Evolutionary conservation across 257 asterid species (phyloP).

Genomic region (Ajuga chamaepitys): DNA sequence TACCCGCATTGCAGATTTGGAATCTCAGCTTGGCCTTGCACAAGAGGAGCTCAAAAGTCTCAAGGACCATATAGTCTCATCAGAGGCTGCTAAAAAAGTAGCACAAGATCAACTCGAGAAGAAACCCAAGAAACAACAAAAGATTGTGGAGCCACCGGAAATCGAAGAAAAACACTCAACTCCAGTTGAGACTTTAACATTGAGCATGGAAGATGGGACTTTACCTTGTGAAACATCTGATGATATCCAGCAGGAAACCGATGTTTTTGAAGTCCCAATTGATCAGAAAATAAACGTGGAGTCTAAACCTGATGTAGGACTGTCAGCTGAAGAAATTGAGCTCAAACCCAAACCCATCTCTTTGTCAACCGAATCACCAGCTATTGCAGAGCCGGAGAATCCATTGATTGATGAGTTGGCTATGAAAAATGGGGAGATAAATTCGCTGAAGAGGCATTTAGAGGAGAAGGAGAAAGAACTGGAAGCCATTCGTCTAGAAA

Average conservation of each 20-base stretch:
- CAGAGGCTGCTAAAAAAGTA: constrained; percentile 46
- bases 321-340: constrained; percentile 30
- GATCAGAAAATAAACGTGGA: constrained; percentile 30
- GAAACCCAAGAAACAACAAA: constrained; percentile 46
- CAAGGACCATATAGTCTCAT: constrained; percentile 60
- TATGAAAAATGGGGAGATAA: constrained; percentile 47
- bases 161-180: constrained; percentile 28
- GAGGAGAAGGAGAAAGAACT: constrained; percentile 60
- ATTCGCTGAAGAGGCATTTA: constrained; percentile 29
- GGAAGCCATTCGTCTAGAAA: constrained; percentile 32
- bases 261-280: constrained; percentile 67
- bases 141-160: constrained; percentile 16
- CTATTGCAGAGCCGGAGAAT: constrained; percentile 26
- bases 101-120: constrained; percentile 58
- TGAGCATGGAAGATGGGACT: constrained; percentile 15
- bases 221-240: constrained; percentile 22
- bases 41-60: constrained; percentile 77
- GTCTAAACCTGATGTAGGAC: constrained; percentile 22
- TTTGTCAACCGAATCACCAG: constrained; percentile 19
- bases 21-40: constrained; percentile 90
- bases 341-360: constrained; percentile 11
- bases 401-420: constrained; percentile 34
- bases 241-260: constrained; percentile 56
- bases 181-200: constrained; percentile 5
- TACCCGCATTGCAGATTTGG: constrained; percentile 84